Conservation (phyloP, 2,329 filamentous ascomycete species). For the Triangularia verruculosa region DNA sequence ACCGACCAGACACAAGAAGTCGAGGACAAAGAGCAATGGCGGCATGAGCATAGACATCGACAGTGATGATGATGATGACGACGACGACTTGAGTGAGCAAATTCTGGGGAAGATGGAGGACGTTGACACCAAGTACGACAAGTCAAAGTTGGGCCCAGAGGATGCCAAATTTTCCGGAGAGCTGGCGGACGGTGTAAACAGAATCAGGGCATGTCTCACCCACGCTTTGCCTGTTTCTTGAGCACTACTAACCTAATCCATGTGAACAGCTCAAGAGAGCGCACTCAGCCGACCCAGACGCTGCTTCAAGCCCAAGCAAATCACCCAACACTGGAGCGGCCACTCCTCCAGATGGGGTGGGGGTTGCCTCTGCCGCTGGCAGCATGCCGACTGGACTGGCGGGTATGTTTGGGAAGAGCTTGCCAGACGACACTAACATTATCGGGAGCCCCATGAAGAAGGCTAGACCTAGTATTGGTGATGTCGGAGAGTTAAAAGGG, state of each 20-base stretch:
- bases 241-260: slow-evolving; percentile 20
- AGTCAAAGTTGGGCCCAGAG: slow-evolving; percentile 62
- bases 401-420: slow-evolving; percentile 41
- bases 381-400: slow-evolving; percentile 32
- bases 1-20: slow-evolving; percentile 54
- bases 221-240: not conserved
- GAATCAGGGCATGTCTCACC: slow-evolving; percentile 65
- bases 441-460: slow-evolving; percentile 71
- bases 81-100: slow-evolving; percentile 62
- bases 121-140: slow-evolving; percentile 58
- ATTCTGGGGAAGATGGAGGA: slow-evolving; percentile 65
- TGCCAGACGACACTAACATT: slow-evolving; percentile 49
- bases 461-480: slow-evolving; percentile 61
- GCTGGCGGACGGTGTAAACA: slow-evolving; percentile 74
- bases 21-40: slow-evolving; percentile 62
- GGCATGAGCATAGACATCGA: slow-evolving; percentile 62
- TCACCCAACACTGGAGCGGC: slow-evolving; percentile 43
- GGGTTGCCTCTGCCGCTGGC: not conserved
- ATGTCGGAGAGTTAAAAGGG: slow-evolving; percentile 30
- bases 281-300: slow-evolving; percentile 69
- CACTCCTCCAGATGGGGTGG: slow-evolving; percentile 39
- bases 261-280: slow-evolving; percentile 69
- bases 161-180: slow-evolving; percentile 71
- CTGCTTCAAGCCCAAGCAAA: slow-evolving; percentile 43
- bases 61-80: slow-evolving; percentile 62